Evolutionary conservation across 306 rosid species (phyloP).

Genomic region (Trifolium subterraneum): DNA sequence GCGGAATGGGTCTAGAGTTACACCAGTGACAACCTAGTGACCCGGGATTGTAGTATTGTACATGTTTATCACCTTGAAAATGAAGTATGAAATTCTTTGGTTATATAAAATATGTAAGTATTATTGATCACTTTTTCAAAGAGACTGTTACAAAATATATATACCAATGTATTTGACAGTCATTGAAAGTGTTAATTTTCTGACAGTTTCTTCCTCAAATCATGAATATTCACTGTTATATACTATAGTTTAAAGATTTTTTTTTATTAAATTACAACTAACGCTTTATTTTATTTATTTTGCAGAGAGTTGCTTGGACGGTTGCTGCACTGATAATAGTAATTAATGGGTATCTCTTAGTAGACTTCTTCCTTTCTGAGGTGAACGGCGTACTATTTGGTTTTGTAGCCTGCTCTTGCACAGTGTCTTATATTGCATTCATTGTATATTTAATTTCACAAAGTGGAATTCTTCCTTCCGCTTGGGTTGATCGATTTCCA

Average conservation of each 20-base stretch:
- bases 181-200: conserved; percentile 16
- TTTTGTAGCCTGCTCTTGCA: conserved; percentile 57
- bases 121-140: conserved; percentile 16
- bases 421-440: conserved; percentile 66
- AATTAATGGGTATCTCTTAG: conserved; percentile 79
- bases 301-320: conserved; percentile 86
- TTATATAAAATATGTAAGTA: conserved; percentile 15
- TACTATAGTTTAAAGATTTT: not conserved
- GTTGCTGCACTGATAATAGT: conserved; percentile 77
- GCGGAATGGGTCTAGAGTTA: not conserved
- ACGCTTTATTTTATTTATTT: conserved; percentile 29
- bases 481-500: conserved; percentile 54
- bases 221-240: conserved; percentile 22
- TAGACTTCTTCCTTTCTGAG: conserved; percentile 75
- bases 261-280: not conserved
- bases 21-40: conserved; percentile 17
- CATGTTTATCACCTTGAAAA: conserved; percentile 22
- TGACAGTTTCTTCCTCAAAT: conserved; percentile 27
- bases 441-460: conserved; percentile 65
- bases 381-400: conserved; percentile 61
- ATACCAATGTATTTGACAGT: conserved; percentile 4
- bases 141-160: not conserved
- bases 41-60: conserved; percentile 10
- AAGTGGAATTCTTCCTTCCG: conserved; percentile 63
- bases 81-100: conserved; percentile 26